A percentile compares a stretch with the other conserved stretches of the same genome.
These are phyloP conservation scores for Favolaschia claudopus DNA, from an alignment of 768 basidiomycete genomes.

Conservation along the genomic window DNA sequence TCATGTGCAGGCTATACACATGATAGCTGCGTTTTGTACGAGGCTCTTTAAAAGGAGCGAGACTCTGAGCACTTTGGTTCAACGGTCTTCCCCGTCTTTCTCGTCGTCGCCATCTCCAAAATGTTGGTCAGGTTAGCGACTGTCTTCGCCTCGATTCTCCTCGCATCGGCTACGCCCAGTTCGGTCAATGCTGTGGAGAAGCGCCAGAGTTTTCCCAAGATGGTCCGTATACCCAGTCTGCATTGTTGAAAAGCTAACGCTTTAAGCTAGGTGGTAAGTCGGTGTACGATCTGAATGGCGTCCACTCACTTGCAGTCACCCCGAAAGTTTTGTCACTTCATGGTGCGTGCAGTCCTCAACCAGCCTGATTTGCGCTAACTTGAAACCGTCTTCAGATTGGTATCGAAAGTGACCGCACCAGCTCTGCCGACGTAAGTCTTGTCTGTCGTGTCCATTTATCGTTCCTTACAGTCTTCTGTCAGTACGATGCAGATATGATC, in stretches of 20 bases:
- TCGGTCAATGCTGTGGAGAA: constrained; percentile 7
- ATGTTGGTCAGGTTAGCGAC: neutral
- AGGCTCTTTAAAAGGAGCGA: neutral
- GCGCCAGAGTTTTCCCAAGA: constrained; percentile 3
- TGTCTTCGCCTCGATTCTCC: constrained; percentile 1
- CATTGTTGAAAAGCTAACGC: neutral
- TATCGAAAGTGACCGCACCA: constrained; percentile 22
- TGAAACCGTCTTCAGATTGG: constrained; percentile 7
- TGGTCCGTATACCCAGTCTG: neutral
- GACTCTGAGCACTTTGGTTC: neutral
- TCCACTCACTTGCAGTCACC: neutral
- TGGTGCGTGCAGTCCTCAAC: neutral
- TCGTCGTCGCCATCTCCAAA: neutral
- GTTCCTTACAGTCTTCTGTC: neutral
- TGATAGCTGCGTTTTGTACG: neutral
- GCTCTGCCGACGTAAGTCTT: constrained; percentile 16
- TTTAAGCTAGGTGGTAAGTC: constrained; percentile 8
- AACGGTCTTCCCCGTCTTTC: neutral
- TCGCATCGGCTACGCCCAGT: constrained; percentile 1
- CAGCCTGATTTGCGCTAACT: neutral
- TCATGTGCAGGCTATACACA: neutral
- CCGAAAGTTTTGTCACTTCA: constrained; percentile 15
- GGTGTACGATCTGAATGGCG: neutral
- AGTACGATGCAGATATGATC: constrained; percentile 24
- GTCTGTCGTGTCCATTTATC: too few species aligned